phyloP scores from a whole-genome alignment of 192 early-diverging fungal genomes.

The Rhizoclosmatium globosum region DNA sequence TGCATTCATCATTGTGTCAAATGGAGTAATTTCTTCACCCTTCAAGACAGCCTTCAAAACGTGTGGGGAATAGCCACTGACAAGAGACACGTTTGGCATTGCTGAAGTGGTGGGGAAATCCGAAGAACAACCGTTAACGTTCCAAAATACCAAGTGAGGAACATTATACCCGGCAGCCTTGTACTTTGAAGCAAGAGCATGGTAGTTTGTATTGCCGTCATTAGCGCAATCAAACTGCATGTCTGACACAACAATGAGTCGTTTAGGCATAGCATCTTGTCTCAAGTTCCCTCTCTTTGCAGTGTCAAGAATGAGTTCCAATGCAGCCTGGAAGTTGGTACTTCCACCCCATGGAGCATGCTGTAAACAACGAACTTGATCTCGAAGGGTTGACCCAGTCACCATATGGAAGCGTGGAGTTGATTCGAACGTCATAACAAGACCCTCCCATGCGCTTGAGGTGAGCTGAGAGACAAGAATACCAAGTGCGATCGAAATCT shows the following conservation, averaged over 20 bases:
- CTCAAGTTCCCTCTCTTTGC: constrained; percentile 45
- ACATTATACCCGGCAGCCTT: constrained; percentile 52
- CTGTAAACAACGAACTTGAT: constrained; percentile 42
- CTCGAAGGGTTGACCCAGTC: constrained; percentile 27
- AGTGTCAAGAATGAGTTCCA: constrained; percentile 47
- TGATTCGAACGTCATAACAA: constrained; percentile 55
- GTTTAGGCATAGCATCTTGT: constrained; percentile 59
- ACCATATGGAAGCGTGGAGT: constrained; percentile 44
- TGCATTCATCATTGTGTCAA: constrained; percentile 32
- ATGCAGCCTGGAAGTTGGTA: constrained; percentile 54
- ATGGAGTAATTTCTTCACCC: constrained; percentile 39
- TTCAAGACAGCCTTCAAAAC: constrained; percentile 60
- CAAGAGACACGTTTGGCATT: constrained; percentile 45
- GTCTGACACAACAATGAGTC: constrained; percentile 60
- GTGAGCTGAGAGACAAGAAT: constrained; percentile 50
- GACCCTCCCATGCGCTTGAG: constrained; percentile 50
- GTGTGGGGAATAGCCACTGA: constrained; percentile 56
- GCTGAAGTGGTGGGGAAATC: constrained; percentile 47
- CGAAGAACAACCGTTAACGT: constrained; percentile 39
- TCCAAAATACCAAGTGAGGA: constrained; percentile 64
- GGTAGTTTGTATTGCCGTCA: constrained; percentile 48
- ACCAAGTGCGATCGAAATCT: constrained; percentile 53
- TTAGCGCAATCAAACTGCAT: constrained; percentile 57
- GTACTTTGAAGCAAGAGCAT: constrained; percentile 42
- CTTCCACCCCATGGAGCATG: constrained; percentile 42